Base-by-base conservation (phyloP, 1,139 yeast genomes). In the Magnusiomyces suaveolens region DNA sequence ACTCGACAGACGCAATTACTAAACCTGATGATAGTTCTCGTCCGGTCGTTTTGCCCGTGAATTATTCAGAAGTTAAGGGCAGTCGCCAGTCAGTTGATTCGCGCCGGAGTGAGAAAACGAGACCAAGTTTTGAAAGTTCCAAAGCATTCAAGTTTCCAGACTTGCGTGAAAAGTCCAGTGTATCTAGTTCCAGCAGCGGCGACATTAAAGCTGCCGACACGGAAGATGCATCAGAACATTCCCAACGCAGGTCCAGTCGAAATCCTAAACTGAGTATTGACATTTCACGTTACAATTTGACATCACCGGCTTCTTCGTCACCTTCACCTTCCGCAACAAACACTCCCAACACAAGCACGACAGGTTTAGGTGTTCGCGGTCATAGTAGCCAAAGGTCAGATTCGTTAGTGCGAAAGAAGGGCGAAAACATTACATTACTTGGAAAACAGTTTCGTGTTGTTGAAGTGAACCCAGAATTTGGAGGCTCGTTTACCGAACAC, bases 391-490 rank as follows among this genome's bases (percentile, higher is more conserved):
- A 62, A 48, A 57, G 70, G 14, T 60, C 65, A 18, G 58, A 63
- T 2, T 64, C 68, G 16, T 56, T 66, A 38, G 57, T 66, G 52
- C 58, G 70, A 21, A 63, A 65, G 46, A 57, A 60, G 20, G 65
- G 65, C 21, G 68, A 66, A 43, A 52, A 54, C 36, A 66, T 67
- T 56, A 65, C 69, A 0, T 52, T 67, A n/a, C 61, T 63, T 48
- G 71, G 71, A 32, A 64, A 64, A 55, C 66, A 64, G 56, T 67
- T 67, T 56, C 63, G 65, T 25, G 67, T 67, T 26, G 71, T 67
- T 1, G 68, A 67, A 51, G 69, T 67, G 20, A 67, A 67, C 51
- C 71, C 70, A 0, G 69, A 66, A 44, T 64, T 65, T 55, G 68
- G 51, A 14, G 51, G 51, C 4, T 29, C 51, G 6, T 48, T 48